Evolutionary conservation across 1,284 basidiomycete species (phyloP), one percentile per base, ranked within the genome.

Genomic region (Cutaneotrichosporon curvatum): DNA sequence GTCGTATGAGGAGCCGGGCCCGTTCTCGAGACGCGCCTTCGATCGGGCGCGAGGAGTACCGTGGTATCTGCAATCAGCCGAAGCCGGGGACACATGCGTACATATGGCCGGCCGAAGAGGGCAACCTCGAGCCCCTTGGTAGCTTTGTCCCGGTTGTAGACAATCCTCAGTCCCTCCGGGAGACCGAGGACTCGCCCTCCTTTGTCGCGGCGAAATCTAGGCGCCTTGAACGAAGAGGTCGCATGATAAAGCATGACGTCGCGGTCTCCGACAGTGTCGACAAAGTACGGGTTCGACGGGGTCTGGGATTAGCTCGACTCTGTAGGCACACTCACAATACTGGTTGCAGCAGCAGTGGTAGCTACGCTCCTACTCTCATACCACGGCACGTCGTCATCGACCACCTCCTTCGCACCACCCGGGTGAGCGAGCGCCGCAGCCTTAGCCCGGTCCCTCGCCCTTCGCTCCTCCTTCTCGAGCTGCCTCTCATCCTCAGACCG

Each of bases 91-190:
- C 4, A 52, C 55, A 15, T 63, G 30, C 42, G 64, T 35, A 61
- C 58, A 35, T 58, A 63, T 40, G 58, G 59, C 5, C 53, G 55
- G 11, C 64, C 64, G 19, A 51, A 34, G 2, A 60, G 58, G 0
- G 62, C 61, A 7, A 67, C 35, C 32, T 67, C 62, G 6, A 31
- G 21, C 14, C 1, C 63, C 63, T 23, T 57, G 59, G 16, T 65
- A 50, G 58, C 58, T 12, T 58, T 43, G 12, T 65, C 62, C 14
- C 52, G 39, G 1, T 53, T 51, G 20, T 52, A 46, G 9, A 64
- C 55, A 1, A 63, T 50, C 0, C 63, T 55, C 11, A 65, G 40
- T 7, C 61, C 57, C 0, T 46, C 46, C 7, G 53, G 45, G 7
- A 60, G 45, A 11, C 62, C 60, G 1, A 63, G 33, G 2, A 63